These are phyloP conservation scores for Extremus antarcticus DNA, from an alignment of 495 filamentous ascomycete species.

Conservation along the genomic window DNA sequence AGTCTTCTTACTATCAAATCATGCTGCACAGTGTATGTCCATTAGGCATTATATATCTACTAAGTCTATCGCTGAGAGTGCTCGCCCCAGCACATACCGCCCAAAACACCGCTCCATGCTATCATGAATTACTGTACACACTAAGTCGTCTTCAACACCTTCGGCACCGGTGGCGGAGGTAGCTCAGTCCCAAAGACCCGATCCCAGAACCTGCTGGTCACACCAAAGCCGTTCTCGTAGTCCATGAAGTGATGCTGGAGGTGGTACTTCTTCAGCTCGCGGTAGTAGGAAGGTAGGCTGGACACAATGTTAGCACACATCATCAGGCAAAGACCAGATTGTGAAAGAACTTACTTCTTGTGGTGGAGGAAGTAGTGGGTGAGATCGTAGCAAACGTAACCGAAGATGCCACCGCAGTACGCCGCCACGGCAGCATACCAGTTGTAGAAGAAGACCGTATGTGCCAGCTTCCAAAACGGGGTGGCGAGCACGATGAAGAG, in stretches of 20 bases:
- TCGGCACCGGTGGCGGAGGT: conserved; percentile 28
- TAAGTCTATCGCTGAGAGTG: background rate
- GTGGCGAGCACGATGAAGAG: conserved; percentile 74
- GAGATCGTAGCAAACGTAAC: conserved; percentile 91
- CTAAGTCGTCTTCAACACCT: conserved; percentile 28
- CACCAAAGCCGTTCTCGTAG: conserved; percentile 94
- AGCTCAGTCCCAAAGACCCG: conserved; percentile 81
- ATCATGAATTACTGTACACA: background rate
- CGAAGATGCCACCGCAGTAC: conserved; percentile 86
- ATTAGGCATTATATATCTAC: background rate
- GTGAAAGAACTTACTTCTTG: conserved; percentile 48
- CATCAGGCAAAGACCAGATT: too few species aligned
- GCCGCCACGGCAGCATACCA: conserved; percentile 68
- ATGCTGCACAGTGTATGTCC: background rate
- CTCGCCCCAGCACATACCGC: background rate
- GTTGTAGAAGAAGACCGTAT: conserved; percentile 70
- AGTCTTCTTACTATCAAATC: too few species aligned
- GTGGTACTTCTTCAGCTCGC: conserved; percentile 89
- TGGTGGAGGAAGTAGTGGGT: conserved; percentile 99
- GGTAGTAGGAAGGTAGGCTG: conserved; percentile 69
- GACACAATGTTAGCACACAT: conserved; percentile 25
- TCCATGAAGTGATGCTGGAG: conserved; percentile 94
- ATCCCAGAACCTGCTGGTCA: conserved; percentile 98
- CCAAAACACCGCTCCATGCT: background rate
- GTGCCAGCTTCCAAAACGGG: conserved; percentile 91